Evolutionary conservation across 371 early-diverging fungal genomes (phyloP), one percentile per base, ranked within the genome.

Genomic region (Mucor indicus): DNA sequence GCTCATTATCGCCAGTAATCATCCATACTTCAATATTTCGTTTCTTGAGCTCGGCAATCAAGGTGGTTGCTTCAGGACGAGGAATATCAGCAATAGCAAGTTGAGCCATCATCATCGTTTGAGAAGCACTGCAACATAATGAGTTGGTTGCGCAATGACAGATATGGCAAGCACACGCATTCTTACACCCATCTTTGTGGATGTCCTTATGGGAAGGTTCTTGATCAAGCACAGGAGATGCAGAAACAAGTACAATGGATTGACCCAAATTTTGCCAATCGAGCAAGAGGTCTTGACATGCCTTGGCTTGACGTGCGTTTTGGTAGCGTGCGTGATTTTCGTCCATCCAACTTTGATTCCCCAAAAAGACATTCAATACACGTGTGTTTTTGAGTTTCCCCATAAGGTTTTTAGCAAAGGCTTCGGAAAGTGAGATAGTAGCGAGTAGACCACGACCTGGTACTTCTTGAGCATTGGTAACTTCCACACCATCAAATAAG

Each of bases 281-380:
- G 0, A 48, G 51, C 16, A 81, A 43, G 12, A 61, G 49, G 11
- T 56, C 44, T 6, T 51, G 57, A 9, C 57, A 57, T 15, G 22
- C 32, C 16, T 67, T 69, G 0, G 72, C 67, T 42, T 69, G 68
- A 2, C 67, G 62, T 13, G 67, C 62, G n/a, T 50, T 62, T 6
- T 71, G 67, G 29, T 73, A 76, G 3, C 71, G 64, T 1, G 85
- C 85, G 2, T 66, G 61, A 24, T 86, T 83, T 50, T 80, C 81
- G 22, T 77, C 57, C 80, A 85, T 85, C 87, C 87, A 89, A 24
- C 76, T 75, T 39, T 81, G 77, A 44, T 84, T 87, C 2, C 87
- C 87, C 21, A 86, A 58, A 49, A 81, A 74, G 1, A 81, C 75
- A 33, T 78, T 79, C 16, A 80, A 30, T 0, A 70, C 75, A 1